Evolutionary conservation across 1,284 basidiomycete species (phyloP).

Genomic region (Ustilago loliicola): DNA sequence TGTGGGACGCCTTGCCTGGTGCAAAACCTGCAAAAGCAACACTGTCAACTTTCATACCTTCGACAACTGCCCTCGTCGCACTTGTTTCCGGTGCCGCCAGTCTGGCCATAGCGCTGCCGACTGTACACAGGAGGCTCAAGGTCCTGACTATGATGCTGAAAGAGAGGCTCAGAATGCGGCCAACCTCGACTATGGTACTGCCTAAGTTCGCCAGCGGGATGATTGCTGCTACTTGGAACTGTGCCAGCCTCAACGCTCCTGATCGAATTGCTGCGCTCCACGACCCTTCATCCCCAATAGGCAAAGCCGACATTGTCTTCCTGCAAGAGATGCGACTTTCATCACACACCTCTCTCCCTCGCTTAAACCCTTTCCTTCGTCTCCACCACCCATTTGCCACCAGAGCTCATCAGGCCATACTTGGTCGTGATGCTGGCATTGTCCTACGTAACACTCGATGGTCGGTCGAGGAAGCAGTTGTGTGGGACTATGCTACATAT

Average conservation of each 20-base stretch:
- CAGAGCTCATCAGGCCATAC: background rate
- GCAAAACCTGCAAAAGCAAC: background rate
- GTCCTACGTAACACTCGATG: background rate
- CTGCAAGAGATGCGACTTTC: conserved; percentile 3
- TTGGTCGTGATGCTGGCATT: background rate
- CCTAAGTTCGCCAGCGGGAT: background rate
- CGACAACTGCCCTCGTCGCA: background rate
- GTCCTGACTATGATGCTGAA: background rate
- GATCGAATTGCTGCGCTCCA: background rate
- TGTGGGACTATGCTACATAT: background rate
- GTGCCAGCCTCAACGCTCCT: background rate
- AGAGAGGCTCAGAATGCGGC: accelerated
- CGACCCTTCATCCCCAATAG: background rate
- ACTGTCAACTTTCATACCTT: background rate
- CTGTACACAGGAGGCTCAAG: background rate
- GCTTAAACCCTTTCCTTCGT: background rate
- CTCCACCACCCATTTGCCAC: background rate
- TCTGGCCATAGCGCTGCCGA: background rate
- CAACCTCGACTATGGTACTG: background rate
- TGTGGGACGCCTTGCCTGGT: background rate
- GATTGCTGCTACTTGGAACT: background rate
- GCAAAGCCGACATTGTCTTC: background rate
- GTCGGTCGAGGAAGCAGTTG: background rate
- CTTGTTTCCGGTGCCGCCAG: background rate
- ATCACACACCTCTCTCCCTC: background rate